Percentiles rank a stretch among this genome's conserved stretches.
Evolutionary conservation across 2,329 filamentous ascomycete species (phyloP).

Genomic region (Cryphonectria japonica): DNA sequence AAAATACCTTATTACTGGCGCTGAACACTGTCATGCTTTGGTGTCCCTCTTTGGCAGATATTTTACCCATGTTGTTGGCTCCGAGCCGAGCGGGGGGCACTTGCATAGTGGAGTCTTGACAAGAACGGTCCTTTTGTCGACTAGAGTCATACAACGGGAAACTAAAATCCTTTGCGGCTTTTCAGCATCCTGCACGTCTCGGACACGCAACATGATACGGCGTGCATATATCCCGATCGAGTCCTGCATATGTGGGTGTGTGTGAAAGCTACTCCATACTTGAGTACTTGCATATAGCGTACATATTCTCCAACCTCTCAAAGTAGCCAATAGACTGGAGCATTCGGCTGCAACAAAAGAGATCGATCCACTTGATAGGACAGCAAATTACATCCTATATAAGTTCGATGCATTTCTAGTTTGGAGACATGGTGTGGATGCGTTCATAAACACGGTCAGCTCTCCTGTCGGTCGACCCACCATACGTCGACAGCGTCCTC

Average conservation of each 20-base stretch:
- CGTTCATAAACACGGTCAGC: not conserved
- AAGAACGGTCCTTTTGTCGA: conserved; percentile 6
- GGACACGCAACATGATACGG: not conserved
- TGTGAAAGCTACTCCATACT: not conserved
- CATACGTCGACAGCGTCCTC: not conserved
- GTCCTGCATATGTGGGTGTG: not conserved
- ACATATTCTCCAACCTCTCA: not conserved
- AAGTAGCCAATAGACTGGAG: not conserved
- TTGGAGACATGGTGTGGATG: not conserved
- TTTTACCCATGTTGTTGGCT: not conserved
- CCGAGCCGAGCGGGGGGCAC: not conserved
- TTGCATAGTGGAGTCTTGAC: not conserved
- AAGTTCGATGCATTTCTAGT: not conserved
- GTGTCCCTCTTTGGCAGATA: not conserved
- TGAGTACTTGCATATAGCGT: not conserved
- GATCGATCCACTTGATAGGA: not conserved
- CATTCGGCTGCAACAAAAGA: not conserved
- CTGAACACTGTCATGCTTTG: not conserved
- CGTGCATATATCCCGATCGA: not conserved
- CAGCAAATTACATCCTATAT: not conserved
- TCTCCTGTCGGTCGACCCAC: not conserved
- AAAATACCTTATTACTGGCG: not conserved
- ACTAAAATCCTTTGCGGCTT: conserved; percentile 1
- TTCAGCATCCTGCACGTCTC: not conserved
- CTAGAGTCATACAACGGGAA: not conserved